phyloP scores from a whole-genome alignment of 148 eudicot species.

The Selenicereus undatus region DNA sequence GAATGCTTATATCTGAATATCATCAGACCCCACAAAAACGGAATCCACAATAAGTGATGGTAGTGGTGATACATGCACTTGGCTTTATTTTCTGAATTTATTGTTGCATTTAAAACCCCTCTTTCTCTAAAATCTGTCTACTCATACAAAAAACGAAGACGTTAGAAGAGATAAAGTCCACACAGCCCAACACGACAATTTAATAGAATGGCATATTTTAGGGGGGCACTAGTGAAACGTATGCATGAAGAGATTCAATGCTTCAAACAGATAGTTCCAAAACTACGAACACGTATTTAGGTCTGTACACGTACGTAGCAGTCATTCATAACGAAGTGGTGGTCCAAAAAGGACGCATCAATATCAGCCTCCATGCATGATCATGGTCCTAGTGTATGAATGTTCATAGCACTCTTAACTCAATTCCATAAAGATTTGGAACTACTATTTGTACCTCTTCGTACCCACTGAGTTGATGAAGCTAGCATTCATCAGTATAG shows the following conservation, averaged over 20 bases:
- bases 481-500: neutral
- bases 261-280: constrained; percentile 17
- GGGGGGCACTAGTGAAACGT: neutral
- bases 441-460: neutral
- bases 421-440: neutral
- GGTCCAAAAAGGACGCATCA: neutral
- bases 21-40: no score
- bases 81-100: no score
- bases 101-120: no score
- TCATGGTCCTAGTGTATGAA: neutral
- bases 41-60: no score
- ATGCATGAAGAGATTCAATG: constrained; percentile 3
- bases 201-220: constrained; percentile 3
- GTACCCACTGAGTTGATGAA: neutral
- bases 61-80: no score
- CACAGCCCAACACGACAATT: neutral
- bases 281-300: neutral
- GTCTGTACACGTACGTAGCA: neutral
- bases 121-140: neutral
- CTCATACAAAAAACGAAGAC: neutral
- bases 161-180: neutral
- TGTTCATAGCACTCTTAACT: neutral
- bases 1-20: no score
- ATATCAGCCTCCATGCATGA: neutral
- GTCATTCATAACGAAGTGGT: neutral